A percentile compares a stretch with the other conserved stretches of the same genome.
phyloP scores from a whole-genome alignment of 2,329 filamentous ascomycete species.

The Emydomyces testavorans region DNA sequence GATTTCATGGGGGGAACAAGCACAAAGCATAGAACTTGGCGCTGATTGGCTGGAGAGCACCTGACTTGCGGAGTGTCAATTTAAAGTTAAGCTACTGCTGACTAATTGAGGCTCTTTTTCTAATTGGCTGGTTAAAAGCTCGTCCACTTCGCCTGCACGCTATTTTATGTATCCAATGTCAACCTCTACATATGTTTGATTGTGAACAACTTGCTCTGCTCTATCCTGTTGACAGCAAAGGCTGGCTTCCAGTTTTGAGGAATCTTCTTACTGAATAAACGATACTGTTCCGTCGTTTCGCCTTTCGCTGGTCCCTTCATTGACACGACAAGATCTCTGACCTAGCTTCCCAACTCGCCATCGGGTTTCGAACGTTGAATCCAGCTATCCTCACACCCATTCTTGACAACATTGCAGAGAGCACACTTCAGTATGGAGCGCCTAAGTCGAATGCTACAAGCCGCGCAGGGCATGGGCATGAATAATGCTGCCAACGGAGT shows the following conservation, averaged over 20 bases:
- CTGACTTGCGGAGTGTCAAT: neutral
- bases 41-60: slow-evolving; percentile 5
- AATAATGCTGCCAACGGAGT: slow-evolving; percentile 30
- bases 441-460: slow-evolving; percentile 75
- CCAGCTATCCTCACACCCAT: neutral
- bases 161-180: neutral
- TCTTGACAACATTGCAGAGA: neutral
- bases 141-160: neutral
- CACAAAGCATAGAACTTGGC: neutral
- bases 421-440: slow-evolving; percentile 59
- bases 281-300: neutral
- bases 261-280: neutral
- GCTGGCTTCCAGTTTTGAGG: neutral
- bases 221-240: neutral
- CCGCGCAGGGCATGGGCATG: slow-evolving; percentile 51
- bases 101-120: neutral
- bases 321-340: neutral
- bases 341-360: neutral
- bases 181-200: too few relatives aligned
- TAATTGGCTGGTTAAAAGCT: slow-evolving; percentile 1
- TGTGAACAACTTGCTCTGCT: neutral
- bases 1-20: slow-evolving; percentile 11
- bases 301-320: neutral
- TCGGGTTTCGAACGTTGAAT: neutral
- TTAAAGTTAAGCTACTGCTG: neutral